Conservation (phyloP, 2,329 filamentous ascomycete genomes). For the Daldinia eschscholtzii region DNA sequence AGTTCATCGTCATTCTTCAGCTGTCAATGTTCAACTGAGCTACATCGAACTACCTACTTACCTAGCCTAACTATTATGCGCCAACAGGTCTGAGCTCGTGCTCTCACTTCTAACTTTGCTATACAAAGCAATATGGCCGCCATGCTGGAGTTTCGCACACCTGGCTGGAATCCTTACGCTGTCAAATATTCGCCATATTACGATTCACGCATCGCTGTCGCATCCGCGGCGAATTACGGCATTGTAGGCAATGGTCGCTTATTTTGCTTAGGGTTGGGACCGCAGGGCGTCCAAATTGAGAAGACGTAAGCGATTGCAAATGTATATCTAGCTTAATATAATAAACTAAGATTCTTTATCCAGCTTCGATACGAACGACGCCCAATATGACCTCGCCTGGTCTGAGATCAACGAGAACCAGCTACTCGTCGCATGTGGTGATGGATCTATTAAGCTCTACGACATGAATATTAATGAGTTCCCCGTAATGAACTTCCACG, state of each 20-base stretch:
- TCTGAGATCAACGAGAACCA: constrained; percentile 98
- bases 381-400: constrained; percentile 94
- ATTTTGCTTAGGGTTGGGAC: constrained; percentile 84
- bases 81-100: constrained; percentile 19
- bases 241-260: constrained; percentile 95
- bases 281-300: constrained; percentile 84
- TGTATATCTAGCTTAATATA: constrained; percentile 2
- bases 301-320: constrained; percentile 72
- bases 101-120: constrained; percentile 5
- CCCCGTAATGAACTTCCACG: constrained; percentile 90
- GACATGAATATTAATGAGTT: constrained; percentile 84
- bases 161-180: constrained; percentile 94
- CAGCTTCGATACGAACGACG: constrained; percentile 96
- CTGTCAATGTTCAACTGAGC: constrained; percentile 18
- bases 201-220: constrained; percentile 92
- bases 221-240: constrained; percentile 93
- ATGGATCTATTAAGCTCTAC: constrained; percentile 95
- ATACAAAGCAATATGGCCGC: constrained; percentile 54
- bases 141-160: constrained; percentile 95
- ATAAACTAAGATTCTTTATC: constrained; percentile 24
- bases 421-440: constrained; percentile 87
- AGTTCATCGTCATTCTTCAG: constrained; percentile 42
- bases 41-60: constrained; percentile 15
- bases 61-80: constrained; percentile 16
- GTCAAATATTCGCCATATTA: constrained; percentile 99